phyloP scores from a whole-genome alignment of 257 asterid genomes.

The Solanum bulbocastanum region DNA sequence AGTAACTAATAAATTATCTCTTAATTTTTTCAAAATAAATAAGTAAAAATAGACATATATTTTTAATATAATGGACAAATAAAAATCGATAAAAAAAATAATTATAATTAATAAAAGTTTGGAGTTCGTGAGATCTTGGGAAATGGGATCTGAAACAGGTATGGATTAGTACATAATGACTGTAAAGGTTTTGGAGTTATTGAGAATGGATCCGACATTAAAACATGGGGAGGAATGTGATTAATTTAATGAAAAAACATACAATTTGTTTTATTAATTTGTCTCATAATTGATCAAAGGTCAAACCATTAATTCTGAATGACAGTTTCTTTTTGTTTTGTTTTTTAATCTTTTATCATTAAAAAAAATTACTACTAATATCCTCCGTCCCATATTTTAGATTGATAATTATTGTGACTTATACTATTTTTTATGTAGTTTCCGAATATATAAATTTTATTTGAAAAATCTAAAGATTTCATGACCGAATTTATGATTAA shows the following conservation, averaged over 20 bases:
- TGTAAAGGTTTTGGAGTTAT: conserved; percentile 43
- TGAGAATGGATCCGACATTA: conserved; percentile 35
- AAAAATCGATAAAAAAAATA: neutral
- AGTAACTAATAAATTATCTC: neutral
- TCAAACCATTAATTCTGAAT: neutral
- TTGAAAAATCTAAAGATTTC: too few relatives aligned
- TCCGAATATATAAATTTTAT: too few relatives aligned
- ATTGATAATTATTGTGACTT: too few relatives aligned
- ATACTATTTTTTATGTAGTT: too few relatives aligned
- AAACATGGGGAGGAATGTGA: conserved; percentile 60
- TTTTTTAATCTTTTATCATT: neutral
- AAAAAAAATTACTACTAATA: neutral
- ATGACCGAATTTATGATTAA: too few relatives aligned
- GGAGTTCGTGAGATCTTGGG: conserved; percentile 45
- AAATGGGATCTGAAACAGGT: conserved; percentile 33
- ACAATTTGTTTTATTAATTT: conserved; percentile 1
- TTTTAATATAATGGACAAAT: neutral
- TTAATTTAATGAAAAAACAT: neutral
- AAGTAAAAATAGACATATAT: neutral
- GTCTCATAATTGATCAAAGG: conserved; percentile 3
- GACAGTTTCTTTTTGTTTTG: neutral
- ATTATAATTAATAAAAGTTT: neutral
- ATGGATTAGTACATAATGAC: conserved; percentile 26
- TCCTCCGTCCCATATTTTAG: neutral
- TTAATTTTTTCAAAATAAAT: neutral